Evolutionary conservation across 2,329 filamentous ascomycete genomes (phyloP), one percentile per base, ranked within the genome.

Genomic region (Fusarium lateritium): DNA sequence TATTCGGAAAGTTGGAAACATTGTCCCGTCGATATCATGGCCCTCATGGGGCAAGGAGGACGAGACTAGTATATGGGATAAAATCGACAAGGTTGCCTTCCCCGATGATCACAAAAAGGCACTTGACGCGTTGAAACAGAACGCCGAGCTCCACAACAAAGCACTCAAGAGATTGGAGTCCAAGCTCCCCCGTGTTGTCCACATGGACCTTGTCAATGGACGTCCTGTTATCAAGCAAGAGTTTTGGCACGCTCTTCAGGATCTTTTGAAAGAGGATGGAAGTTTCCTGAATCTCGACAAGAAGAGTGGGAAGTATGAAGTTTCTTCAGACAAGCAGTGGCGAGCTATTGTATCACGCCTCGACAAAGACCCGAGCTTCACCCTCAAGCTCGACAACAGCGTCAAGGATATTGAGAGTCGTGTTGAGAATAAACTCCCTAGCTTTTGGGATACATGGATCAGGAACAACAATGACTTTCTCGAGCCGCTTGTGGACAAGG

Each of bases 171-270:
- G 82, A 34, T 73, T 91, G 4, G 75, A 85, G 46, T 71, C 79
- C 0, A 78, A 85, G 6, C 77, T 93, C 5, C 91, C 91, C 0
- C 81, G 84, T 14, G 71, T 85, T 11, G 80, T 93, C 6, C 84
- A 86, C 62, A 84, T 91, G 67, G 82, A 84, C 15, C 81, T 83
- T 9, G 77, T 80, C 34, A 77, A 86, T 31, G 90, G 89, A 15
- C 82, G 84, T 11, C 77, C 82, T 0, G 78, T 85, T 22, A 85
- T 93, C 17, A 80, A 86, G 0, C 82, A 87, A 24, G 84, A 88
- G 4, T 92, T 94, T 62, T 94, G 88, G 86, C 82, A 87, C 57
- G 91, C 90, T 0, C 76, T 94, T 10, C 81, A 83, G 24, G 84
- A 86, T 54, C 82, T 85, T 58, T 84, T 92, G 47, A 79, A 79